Conservation (phyloP, 2,329 filamentous ascomycete species). For the Lachnellula occidentalis region DNA sequence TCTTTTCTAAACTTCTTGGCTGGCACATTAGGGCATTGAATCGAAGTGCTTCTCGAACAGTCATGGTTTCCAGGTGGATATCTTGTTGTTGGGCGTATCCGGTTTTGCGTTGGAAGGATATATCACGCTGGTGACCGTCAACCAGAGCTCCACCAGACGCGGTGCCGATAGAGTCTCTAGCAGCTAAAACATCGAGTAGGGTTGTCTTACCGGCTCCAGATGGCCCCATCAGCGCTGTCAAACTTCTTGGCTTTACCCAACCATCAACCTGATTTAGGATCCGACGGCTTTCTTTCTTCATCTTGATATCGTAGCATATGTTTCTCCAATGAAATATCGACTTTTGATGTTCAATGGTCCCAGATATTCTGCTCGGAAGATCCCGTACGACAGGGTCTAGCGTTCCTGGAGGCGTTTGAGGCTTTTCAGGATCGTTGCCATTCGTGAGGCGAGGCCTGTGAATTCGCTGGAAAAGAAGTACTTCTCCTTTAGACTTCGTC, state of each 20-base stretch:
- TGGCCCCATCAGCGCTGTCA: constrained; percentile 59
- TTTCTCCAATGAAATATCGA: constrained; percentile 27
- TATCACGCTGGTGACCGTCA: constrained; percentile 28
- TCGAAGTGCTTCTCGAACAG: constrained; percentile 76
- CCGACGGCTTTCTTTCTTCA: constrained; percentile 53
- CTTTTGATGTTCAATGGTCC: constrained; percentile 19
- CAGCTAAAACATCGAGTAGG: constrained; percentile 71
- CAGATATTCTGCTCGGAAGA: not conserved
- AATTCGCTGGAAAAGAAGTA: constrained; percentile 62
- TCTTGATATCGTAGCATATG: constrained; percentile 67
- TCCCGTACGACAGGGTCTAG: not conserved
- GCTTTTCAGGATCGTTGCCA: too few species aligned
- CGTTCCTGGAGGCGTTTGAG: too few species aligned
- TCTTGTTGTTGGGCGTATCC: constrained; percentile 94
- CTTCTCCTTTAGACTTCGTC: constrained; percentile 69
- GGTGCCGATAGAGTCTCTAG: constrained; percentile 82
- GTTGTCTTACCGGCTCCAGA: constrained; percentile 83
- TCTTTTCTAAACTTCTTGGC: constrained; percentile 61
- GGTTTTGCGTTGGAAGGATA: constrained; percentile 85
- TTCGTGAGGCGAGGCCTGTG: not conserved
- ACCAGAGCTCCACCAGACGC: constrained; percentile 73
- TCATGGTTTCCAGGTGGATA: constrained; percentile 77
- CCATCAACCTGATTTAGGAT: constrained; percentile 64
- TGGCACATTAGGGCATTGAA: constrained; percentile 87
- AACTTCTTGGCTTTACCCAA: constrained; percentile 65